Base-by-base conservation (phyloP, 495 filamentous ascomycete genomes). In the Trichoderma orchidacearum region DNA sequence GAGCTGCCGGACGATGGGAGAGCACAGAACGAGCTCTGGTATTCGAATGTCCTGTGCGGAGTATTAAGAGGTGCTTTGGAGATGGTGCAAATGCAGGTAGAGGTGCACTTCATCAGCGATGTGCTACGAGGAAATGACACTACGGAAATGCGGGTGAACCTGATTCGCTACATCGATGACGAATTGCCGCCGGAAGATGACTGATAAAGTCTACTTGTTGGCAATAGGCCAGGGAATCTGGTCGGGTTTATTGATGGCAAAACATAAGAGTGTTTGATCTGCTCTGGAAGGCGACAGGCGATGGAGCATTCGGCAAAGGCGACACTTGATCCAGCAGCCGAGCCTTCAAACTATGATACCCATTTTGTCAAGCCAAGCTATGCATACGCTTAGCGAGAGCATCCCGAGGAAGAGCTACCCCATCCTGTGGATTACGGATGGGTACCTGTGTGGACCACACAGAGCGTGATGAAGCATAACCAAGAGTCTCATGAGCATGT, bases 21-120 rank as follows among this genome's bases (percentile, higher is more conserved):
- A 54, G 89, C 92, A 8, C 93, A 97, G 66, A 92, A 97, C 67
- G 91, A 96, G 71, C 75, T 98, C 11, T 98, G 93, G 93, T 98
- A 92, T 65, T 96, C 90, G 3, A 97, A 96, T 71, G 93, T 98
- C 51, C 78, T 97, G 18, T 97, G 94, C 62, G 93, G 93, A 35
- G 86, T 98, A 27, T 73, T 98, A 41, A 76, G 91, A 62, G 93
- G 93, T 5, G 83, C 93, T 5, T 70, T 97, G 56, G 93, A 98
- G 75, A 98, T 98, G 93, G 94, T 98, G 31, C 93, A 96, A 78
- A 95, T 97, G 90, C 93, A 98, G 74, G 88, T 97, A 21, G 93
- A 98, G 67, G 90, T 89, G 30, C 90, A 95, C 65, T 98, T 96
- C 68, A 85, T 96, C 64, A 96, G 90, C 70, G 93, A 98, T 67